A percentile compares a stretch with the other conserved stretches of the same genome.
Evolutionary conservation across 345 rosid genomes (phyloP).

Genomic region (Angophora floribunda): DNA sequence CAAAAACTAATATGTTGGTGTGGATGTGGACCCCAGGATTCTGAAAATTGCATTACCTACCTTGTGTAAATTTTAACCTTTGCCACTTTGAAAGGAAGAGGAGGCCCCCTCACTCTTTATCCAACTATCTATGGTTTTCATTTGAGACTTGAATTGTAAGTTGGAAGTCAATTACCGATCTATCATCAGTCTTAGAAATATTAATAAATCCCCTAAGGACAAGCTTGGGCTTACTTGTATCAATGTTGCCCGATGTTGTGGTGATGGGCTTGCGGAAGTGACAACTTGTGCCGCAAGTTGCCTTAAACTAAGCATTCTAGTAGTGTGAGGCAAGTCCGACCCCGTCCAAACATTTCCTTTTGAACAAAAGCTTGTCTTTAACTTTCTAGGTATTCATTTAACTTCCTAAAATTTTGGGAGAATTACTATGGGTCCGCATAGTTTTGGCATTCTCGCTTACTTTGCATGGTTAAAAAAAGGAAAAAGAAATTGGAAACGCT

Average conservation of each 20-base stretch:
- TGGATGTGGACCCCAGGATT: background rate
- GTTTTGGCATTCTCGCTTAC: background rate
- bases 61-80: background rate
- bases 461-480: too few relatives aligned
- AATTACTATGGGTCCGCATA: background rate
- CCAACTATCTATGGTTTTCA: background rate
- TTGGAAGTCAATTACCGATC: background rate
- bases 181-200: background rate
- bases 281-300: rapidly evolving
- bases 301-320: background rate
- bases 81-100: background rate
- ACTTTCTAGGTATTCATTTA: background rate
- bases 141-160: background rate
- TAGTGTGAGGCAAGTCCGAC: background rate
- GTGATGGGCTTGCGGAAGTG: rapidly evolving
- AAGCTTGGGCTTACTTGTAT: background rate
- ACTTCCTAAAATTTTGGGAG: background rate
- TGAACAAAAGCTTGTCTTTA: background rate
- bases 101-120: background rate
- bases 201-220: background rate
- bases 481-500: background rate
- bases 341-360: background rate
- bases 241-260: background rate
- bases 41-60: background rate
- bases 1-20: background rate